Conservation (phyloP, 306 rosid genomes). For the Vigna angularis region DNA sequence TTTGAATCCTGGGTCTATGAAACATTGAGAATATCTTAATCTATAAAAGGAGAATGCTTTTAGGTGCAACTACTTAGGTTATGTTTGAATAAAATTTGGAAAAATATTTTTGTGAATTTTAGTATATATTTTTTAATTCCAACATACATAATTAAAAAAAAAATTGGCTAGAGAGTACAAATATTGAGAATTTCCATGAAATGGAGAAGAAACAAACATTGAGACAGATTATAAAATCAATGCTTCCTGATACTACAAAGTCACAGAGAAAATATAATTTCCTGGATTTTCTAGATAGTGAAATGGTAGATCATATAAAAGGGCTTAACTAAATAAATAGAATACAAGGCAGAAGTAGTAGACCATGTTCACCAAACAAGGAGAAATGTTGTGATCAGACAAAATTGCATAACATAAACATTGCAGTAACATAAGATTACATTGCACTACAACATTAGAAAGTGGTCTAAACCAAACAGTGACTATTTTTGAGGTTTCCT, state of each 20-base stretch:
- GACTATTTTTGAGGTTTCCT: conserved; percentile 85
- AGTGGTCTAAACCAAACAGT: not conserved
- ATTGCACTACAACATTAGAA: conserved; percentile 22
- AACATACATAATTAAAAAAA: not conserved
- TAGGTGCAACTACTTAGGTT: no score
- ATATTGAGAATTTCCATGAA: not conserved
- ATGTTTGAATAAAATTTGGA: no score
- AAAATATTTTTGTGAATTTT: no score
- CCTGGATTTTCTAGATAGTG: conserved; percentile 7
- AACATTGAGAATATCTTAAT: no score
- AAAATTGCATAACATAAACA: conserved; percentile 31
- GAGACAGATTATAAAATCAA: not conserved
- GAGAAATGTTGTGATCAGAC: not conserved
- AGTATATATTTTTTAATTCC: not conserved
- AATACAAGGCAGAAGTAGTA: not conserved
- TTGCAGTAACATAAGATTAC: not conserved
- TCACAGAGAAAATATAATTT: not conserved
- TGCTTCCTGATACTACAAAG: not conserved
- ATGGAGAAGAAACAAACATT: not conserved
- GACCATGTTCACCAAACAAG: conserved; percentile 13
- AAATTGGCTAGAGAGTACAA: not conserved
- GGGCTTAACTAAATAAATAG: not conserved
- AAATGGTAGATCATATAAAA: not conserved
- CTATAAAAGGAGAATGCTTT: no score
- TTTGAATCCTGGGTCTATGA: no score